phyloP scores from a whole-genome alignment of 495 filamentous ascomycete species.

The Penicillium maclennaniae region DNA sequence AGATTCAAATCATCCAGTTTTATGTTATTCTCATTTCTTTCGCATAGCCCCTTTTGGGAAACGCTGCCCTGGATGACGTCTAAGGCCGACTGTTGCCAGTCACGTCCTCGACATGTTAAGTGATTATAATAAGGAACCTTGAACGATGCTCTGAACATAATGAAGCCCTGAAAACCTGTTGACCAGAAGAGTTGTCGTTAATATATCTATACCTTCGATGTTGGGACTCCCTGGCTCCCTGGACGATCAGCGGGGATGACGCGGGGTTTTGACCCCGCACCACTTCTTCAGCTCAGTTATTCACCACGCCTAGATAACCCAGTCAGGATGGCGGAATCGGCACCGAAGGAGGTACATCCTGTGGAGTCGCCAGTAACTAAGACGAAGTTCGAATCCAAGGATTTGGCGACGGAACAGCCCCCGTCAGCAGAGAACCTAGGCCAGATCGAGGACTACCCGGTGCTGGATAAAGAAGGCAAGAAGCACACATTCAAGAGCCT shows the following conservation, averaged over 20 bases:
- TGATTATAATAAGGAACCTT: too few relatives aligned
- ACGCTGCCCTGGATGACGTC: too few relatives aligned
- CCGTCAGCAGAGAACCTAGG: slow-evolving; percentile 46
- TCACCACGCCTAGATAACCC: background rate
- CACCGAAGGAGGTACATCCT: background rate
- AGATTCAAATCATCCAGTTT: background rate
- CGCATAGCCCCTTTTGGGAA: background rate
- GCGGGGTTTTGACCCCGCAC: background rate
- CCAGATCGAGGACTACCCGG: slow-evolving; percentile 52
- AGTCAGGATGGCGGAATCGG: background rate
- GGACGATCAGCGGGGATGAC: too few relatives aligned
- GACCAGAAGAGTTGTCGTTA: too few relatives aligned
- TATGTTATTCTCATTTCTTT: background rate
- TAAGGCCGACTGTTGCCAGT: too few relatives aligned
- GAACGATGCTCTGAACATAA: too few relatives aligned
- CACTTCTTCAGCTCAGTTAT: background rate
- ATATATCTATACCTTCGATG: too few relatives aligned
- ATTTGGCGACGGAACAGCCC: slow-evolving; percentile 32
- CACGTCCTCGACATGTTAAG: too few relatives aligned
- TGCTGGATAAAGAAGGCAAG: slow-evolving; percentile 64
- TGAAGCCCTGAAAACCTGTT: too few relatives aligned
- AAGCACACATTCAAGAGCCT: slow-evolving; percentile 62
- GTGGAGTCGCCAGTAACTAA: background rate
- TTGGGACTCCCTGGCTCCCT: too few relatives aligned
- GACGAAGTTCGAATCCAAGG: background rate